A percentile compares a stretch with the other conserved stretches of the same genome.
Conservation (phyloP, 495 filamentous ascomycete genomes). For the Schizothecium vesticola region DNA sequence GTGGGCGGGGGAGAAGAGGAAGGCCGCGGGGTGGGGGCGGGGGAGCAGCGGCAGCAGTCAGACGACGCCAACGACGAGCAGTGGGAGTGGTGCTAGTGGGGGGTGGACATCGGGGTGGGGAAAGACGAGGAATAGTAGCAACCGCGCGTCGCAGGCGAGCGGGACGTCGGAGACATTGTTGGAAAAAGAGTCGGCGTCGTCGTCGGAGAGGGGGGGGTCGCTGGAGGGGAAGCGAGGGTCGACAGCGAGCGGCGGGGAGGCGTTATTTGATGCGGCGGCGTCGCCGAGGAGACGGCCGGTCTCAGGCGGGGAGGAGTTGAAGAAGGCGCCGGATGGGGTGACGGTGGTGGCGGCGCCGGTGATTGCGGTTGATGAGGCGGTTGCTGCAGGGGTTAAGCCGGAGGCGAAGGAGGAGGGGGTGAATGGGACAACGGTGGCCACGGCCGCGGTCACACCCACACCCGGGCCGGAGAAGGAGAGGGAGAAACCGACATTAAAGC, state of each 20-base stretch:
- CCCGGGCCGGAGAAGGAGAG: not conserved
- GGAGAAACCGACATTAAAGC: not conserved
- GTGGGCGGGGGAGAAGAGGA: constrained; percentile 89
- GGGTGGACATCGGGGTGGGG: constrained; percentile 37
- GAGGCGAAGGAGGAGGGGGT: not conserved
- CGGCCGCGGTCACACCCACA: not conserved
- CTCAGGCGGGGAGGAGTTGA: not conserved
- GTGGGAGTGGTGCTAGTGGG: constrained; percentile 10
- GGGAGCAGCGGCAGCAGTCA: not conserved
- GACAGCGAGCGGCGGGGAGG: constrained; percentile 26
- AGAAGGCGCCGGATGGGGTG: not conserved
- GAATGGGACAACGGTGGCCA: not conserved
- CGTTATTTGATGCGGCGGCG: constrained; percentile 34
- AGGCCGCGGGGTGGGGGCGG: constrained; percentile 52
- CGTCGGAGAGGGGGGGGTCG: constrained; percentile 11
- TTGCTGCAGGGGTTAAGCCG: not conserved
- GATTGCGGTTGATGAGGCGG: not conserved
- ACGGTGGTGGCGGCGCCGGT: not conserved
- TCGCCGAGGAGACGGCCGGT: constrained; percentile 11
- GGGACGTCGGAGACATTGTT: constrained; percentile 21
- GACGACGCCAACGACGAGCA: not conserved
- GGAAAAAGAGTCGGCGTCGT: constrained; percentile 11
- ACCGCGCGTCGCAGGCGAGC: constrained; percentile 27
- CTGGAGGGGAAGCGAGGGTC: constrained; percentile 36
- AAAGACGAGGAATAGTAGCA: constrained; percentile 33